Conservation (phyloP, 2,329 filamentous ascomycete species). For the Nigrospora oryzae region DNA sequence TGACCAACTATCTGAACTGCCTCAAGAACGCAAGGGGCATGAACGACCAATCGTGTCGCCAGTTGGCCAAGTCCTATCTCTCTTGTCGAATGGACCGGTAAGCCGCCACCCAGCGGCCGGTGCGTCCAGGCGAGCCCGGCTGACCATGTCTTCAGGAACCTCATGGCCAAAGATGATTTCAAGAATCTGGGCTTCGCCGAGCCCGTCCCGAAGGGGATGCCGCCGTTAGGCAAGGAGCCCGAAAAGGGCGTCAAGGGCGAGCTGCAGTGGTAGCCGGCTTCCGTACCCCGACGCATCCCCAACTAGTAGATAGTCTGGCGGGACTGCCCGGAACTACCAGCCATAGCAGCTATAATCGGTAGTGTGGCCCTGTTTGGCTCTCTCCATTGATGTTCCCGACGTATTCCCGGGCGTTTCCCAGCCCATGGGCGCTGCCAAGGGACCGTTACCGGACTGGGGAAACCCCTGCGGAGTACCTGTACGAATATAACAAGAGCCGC, state of each 20-base stretch:
- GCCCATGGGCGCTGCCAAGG: no score
- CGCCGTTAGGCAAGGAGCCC: constrained; percentile 4
- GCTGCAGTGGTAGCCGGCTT: constrained; percentile 19
- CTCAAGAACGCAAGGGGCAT: constrained; percentile 76
- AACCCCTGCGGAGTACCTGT: no score
- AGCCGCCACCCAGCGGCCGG: constrained; percentile 19
- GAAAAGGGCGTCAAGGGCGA: constrained; percentile 23
- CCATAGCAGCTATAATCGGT: no score
- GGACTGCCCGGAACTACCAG: no score
- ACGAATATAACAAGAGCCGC: no score
- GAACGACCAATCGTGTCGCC: constrained; percentile 79
- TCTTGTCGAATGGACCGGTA: constrained; percentile 92
- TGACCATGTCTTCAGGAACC: constrained; percentile 48
- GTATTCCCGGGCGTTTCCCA: no score
- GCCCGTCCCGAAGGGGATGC: background rate
- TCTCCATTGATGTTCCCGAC: no score
- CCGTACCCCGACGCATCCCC: no score
- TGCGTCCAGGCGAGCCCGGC: no score
- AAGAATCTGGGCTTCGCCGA: constrained; percentile 76
- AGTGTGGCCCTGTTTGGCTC: no score
- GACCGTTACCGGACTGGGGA: no score
- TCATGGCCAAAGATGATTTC: constrained; percentile 95
- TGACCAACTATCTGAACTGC: constrained; percentile 77
- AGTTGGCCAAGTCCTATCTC: constrained; percentile 81
- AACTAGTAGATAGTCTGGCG: no score